Evolutionary conservation across 1,284 basidiomycete species (phyloP).

Genomic region (Melampsora larici-populina): DNA sequence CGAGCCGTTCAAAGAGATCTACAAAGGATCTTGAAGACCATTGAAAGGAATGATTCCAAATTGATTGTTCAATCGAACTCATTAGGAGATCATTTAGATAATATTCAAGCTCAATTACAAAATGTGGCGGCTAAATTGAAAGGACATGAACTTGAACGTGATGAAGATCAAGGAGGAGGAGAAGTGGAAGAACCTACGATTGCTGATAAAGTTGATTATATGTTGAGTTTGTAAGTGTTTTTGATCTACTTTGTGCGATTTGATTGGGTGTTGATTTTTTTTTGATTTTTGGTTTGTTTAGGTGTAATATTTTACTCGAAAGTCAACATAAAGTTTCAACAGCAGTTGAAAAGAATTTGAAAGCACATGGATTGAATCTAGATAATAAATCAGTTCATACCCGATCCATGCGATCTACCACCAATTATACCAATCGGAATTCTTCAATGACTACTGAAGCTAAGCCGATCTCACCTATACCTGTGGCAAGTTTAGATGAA

Average conservation of each 20-base stretch:
- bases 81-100: slow-evolving; percentile 43
- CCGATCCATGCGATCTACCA: slow-evolving; percentile 31
- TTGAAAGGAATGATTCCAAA: slow-evolving; percentile 43
- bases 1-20: slow-evolving; percentile 41
- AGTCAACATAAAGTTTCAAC: slow-evolving; percentile 45
- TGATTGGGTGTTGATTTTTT: not conserved
- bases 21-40: slow-evolving; percentile 42
- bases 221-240: slow-evolving; percentile 44
- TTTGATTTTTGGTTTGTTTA: not conserved
- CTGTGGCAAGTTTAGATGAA: slow-evolving; percentile 18
- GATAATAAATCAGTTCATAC: slow-evolving; percentile 32
- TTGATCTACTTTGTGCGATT: not conserved
- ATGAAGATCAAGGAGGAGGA: slow-evolving; percentile 15
- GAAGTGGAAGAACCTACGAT: slow-evolving; percentile 43
- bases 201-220: slow-evolving; percentile 46
- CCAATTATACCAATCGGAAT: slow-evolving; percentile 16
- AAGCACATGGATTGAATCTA: slow-evolving; percentile 38
- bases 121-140: slow-evolving; percentile 40
- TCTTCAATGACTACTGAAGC: not conserved
- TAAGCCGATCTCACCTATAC: slow-evolving; percentile 22
- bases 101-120: slow-evolving; percentile 45
- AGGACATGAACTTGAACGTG: slow-evolving; percentile 39
- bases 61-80: slow-evolving; percentile 37
- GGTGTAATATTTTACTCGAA: slow-evolving; percentile 44
- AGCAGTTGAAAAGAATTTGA: slow-evolving; percentile 44